Evolutionary conservation across 179 eudicot species (phyloP), one percentile per base, ranked within the genome.

Genomic region (Drosera spatulata): DNA sequence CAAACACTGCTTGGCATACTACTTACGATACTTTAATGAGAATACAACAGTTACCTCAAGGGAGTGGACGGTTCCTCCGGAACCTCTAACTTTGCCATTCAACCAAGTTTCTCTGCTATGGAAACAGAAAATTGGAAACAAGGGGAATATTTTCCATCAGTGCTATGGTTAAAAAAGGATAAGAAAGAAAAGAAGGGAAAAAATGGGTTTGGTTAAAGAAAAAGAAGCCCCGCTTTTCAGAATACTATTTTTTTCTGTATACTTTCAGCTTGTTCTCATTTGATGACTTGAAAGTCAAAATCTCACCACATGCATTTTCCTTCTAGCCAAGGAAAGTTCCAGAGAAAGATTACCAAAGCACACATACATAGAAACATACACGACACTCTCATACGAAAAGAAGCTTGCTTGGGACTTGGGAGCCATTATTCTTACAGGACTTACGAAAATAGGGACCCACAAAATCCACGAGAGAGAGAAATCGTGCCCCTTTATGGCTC

Each of bases 61-160:
- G 75, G 83, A 77, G 75, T 79, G 82, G 66, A 74, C 65, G 66
- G 66, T 76, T 65, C 71, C 95, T 62, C 64, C 73, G 62, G 63
- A 70, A 59, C 84, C 91, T 62, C 68, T 77, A 58, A 66, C 62
- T 53, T 82, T 86, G 37, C 87, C 85, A 75, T 84, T 87, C 97
- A 86, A 66, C 95, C 95, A 90, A 68, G 89, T 80, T 82, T 89
- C 97, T 69, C 88, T 86, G 75, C 82, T 77, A 71, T 71, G 72
- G 77, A 67, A 73, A 49, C 65, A 41, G 54, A 6, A 56, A 41
- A 15, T 22, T 47, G 53, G 9, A 51, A 42, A 50, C 54, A 43
- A 55, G 59, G 56, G 55, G 69, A 60, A 71, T 57, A 68, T 57
- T 67, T 66, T 54, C 54, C n/a, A 14, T 51, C 33, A 13, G 14